Evolutionary conservation across 192 early-diverging fungal species (phyloP), one percentile per base, ranked within the genome.

Genomic region (Backusella liffmaniae): DNA sequence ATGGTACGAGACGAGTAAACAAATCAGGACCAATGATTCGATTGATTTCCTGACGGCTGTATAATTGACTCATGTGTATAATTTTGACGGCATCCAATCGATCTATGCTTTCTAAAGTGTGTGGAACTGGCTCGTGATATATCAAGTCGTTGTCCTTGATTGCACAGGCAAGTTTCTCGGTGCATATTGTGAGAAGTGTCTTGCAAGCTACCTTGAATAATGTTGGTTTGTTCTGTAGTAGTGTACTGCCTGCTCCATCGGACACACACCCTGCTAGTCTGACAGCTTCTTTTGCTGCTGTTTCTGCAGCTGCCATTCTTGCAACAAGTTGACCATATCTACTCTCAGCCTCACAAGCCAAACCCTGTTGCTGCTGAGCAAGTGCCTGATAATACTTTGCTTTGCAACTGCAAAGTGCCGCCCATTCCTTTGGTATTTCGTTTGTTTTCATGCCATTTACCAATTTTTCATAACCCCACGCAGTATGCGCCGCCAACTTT

Each of bases 81-180:
- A 87, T 80, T 78, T 94, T 96, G 77, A 92, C 95, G 12, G 92
- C 92, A 75, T 93, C 91, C 67, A 94, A 77, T 72, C 94, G 96
- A 53, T 97, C 96, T 13, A 97, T 86, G 2, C 93, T 87, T 5
- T 93, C 84, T 5, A 99, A 83, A 5, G 90, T 86, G 65, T 91
- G 89, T 3, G 97, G 98, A 0, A 96, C 92, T 0, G 88, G 69
- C 42, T 94, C 95, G 82, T 96, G 92, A 82, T 99, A 99, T n/a
- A 99, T 91, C 78, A 98, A 85, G 81, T 99, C 98, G 80, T 99
- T 99, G 85, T 99, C 98, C 37, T 91, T 91, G 21, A 86, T 89
- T 0, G 91, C 90, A 34, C 82, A 82, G 18, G 76, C 75, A 71
- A 92, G 90, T 77, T 93, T 90, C 36, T 97, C 97, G 4, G 83